Evolutionary conservation across 1,284 basidiomycete genomes (phyloP).

Genomic region (Phenoliferia sp.): DNA sequence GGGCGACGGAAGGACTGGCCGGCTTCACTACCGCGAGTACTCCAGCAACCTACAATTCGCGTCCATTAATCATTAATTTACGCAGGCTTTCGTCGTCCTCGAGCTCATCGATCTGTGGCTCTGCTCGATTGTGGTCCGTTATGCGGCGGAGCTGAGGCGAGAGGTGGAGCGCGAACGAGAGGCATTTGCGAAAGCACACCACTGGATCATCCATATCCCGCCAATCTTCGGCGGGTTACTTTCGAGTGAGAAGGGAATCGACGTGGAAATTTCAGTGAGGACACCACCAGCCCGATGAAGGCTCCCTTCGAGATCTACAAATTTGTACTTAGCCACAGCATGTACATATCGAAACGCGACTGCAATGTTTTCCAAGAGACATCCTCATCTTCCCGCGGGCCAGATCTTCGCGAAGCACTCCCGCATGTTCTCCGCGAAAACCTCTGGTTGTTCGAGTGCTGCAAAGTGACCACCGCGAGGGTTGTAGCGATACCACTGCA

Average conservation of each 20-base stretch:
- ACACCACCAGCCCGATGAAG: background rate
- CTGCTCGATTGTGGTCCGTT: background rate
- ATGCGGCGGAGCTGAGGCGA: background rate
- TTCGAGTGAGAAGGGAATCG: background rate
- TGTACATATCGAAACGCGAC: background rate
- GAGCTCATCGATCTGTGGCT: background rate
- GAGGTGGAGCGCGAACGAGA: background rate
- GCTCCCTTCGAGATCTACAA: background rate
- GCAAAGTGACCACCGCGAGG: conserved; percentile 44
- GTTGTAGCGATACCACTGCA: conserved; percentile 42
- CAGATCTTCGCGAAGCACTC: conserved; percentile 40
- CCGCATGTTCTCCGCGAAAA: conserved; percentile 40
- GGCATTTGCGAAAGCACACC: background rate
- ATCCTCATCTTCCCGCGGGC: background rate
- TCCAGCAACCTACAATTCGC: background rate
- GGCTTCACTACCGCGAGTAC: background rate
- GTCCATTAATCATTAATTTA: background rate
- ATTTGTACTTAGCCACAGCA: background rate
- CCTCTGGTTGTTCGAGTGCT: conserved; percentile 43
- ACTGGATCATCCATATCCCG: background rate
- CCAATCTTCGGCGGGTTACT: background rate
- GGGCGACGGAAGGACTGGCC: background rate
- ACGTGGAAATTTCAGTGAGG: background rate
- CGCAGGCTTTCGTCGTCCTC: background rate
- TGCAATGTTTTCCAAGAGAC: background rate